Evolutionary conservation across 2,329 filamentous ascomycete species (phyloP).

Genomic region (Cercospora janseana): DNA sequence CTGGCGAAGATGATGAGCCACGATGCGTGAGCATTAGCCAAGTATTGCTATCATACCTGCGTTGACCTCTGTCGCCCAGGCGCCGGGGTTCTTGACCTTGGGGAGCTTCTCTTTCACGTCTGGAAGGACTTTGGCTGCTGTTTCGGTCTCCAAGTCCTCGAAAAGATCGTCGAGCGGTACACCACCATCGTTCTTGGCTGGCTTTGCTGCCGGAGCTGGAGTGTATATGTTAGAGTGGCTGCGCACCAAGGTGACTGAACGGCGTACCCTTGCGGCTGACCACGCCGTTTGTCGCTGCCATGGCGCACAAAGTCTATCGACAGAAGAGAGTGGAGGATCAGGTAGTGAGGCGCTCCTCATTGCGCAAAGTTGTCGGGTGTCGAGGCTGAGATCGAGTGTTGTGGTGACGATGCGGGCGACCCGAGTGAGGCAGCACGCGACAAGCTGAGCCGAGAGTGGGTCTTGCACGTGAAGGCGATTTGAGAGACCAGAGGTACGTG

Average conservation of each 20-base stretch:
- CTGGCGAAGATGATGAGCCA: constrained; percentile 2
- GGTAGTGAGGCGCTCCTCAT: background rate
- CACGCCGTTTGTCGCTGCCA: constrained; percentile 35
- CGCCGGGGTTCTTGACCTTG: constrained; percentile 36
- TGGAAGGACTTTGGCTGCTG: constrained; percentile 25
- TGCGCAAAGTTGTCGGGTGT: constrained; percentile 5
- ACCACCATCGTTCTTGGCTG: constrained; percentile 24
- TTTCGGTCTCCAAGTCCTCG: constrained; percentile 31
- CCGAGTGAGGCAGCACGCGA: constrained; percentile 1
- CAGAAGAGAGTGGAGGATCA: background rate
- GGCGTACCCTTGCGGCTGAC: constrained; percentile 35
- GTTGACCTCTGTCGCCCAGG: constrained; percentile 35
- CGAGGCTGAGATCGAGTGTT: background rate
- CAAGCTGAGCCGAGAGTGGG: constrained; percentile 7
- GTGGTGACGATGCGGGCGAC: constrained; percentile 1
- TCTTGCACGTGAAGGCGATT: constrained; percentile 1
- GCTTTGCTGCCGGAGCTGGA: constrained; percentile 27
- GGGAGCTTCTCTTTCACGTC: constrained; percentile 34
- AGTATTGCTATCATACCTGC: constrained; percentile 20
- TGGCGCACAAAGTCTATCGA: constrained; percentile 15
- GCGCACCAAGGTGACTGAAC: constrained; percentile 1
- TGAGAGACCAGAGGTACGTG: no score
- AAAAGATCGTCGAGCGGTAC: constrained; percentile 34
- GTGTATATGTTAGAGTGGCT: constrained; percentile 22
- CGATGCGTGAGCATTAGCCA: background rate